Base-by-base conservation (phyloP, 2,329 filamentous ascomycete genomes). In the Cladobotryum mycophilum region DNA sequence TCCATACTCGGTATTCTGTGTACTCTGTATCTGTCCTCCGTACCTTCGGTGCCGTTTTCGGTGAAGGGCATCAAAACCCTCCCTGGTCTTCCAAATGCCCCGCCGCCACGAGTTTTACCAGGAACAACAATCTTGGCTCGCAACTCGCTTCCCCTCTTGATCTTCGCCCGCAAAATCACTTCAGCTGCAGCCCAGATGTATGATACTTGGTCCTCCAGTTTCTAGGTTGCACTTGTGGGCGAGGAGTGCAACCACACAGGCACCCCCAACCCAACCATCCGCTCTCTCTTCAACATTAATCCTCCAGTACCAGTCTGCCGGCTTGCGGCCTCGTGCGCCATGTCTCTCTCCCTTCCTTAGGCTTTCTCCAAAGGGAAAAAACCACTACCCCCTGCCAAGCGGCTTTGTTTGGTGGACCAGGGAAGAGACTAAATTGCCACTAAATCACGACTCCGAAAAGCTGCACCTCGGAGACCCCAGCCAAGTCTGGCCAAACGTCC, bases 91-190 rank as follows among this genome's bases (percentile, higher is more conserved):
- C 25, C 25, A 30, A 44, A 35, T 35, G 50, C 45, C 47, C 50
- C 50, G 47, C 50, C 46, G 50, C 50, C 50, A 52, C 46, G 50
- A 49, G 50, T 37, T 18, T 43, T 18, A 40, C 50, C 36, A 52
- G 50, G 46, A 52, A 49, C 50, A 30, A 30, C 25, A 30, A 11
- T 30, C 25, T 30, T 30, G 25, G 25, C 25, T 30, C 25, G 25
- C 8, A 30, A 30, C 25, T 30, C 25, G 25, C 25, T 30, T 30
- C 25, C 6, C 2, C 25, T 11, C 25, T 30, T 30, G 25, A 7
- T 30, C 25, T 30, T 30, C 8, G 25, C 25, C 25, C 25, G 25
- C 25, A 30, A 11, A 30, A 30, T 30, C 25, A 30, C 25, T 30
- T 30, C 25, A 30, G 25, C 25, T 30, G 25, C 25, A 30, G 8